These are phyloP conservation scores for Leishmania braziliensis DNA, from an alignment of 208 protist genomes.

Conservation along the genomic window DNA sequence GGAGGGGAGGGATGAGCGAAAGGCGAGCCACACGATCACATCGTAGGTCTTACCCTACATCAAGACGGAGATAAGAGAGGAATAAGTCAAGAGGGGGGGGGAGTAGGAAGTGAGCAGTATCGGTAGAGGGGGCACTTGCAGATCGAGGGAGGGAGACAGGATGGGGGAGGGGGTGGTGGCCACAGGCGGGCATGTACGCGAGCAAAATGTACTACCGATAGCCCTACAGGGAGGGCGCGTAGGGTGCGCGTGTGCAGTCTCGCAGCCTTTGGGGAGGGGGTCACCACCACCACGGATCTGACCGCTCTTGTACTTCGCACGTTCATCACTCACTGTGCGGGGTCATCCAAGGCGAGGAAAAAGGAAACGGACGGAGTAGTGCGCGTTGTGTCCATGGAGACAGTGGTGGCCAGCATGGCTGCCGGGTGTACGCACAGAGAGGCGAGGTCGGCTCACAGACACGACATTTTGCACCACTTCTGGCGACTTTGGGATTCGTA, in stretches of 20 bases:
- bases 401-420: background rate
- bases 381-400: background rate
- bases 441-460: background rate
- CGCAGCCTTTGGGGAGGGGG: background rate
- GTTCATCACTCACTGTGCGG: background rate
- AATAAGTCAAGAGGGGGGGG: background rate
- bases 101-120: background rate
- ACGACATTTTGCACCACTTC: background rate
- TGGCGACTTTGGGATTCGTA: background rate
- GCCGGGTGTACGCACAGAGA: background rate
- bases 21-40: background rate
- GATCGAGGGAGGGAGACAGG: background rate
- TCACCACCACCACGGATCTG: background rate
- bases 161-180: background rate
- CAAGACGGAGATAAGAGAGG: background rate
- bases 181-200: background rate
- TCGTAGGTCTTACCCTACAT: background rate
- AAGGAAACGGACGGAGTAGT: background rate
- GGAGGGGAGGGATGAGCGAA: background rate
- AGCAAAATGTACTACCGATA: background rate
- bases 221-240: background rate
- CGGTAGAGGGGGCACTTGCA: background rate
- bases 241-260: background rate
- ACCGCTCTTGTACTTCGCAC: background rate
- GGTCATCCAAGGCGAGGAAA: background rate